phyloP scores from a whole-genome alignment of 768 basidiomycete genomes.

The Kwoniella sp. region DNA sequence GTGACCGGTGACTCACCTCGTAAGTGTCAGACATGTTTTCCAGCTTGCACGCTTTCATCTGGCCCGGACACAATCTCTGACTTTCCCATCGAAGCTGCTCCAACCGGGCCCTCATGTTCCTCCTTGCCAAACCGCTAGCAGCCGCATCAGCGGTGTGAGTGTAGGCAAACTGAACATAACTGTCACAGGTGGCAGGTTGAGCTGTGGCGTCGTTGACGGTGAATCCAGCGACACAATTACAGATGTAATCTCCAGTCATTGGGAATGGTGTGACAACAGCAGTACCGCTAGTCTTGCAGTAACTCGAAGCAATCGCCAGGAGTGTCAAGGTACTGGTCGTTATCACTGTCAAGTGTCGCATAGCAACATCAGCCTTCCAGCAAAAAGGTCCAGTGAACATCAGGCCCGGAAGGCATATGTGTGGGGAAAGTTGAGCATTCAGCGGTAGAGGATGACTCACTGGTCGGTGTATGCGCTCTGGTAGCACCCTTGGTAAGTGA shows the following conservation, averaged over 20 bases:
- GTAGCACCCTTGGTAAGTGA: conserved; percentile 9
- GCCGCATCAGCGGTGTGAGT: conserved; percentile 6
- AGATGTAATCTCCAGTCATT: not conserved
- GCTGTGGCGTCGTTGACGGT: not conserved
- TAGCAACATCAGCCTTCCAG: no score
- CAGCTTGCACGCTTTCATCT: conserved; percentile 11
- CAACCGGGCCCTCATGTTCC: conserved; percentile 1
- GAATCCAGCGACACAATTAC: conserved; percentile 2
- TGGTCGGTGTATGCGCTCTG: conserved; percentile 3
- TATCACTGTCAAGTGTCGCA: no score
- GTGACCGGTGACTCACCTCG: conserved; percentile 12
- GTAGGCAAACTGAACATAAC: conserved; percentile 9
- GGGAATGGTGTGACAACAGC: not conserved
- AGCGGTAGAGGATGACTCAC: not conserved
- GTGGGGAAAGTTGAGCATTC: no score
- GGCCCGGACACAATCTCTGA: conserved; percentile 12
- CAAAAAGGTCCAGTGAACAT: no score
- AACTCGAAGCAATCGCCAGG: conserved; percentile 2
- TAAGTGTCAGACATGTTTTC: conserved; percentile 3
- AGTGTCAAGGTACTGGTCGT: not conserved
- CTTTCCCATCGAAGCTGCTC: conserved; percentile 1
- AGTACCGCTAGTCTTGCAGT: conserved; percentile 4
- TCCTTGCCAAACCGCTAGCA: conserved; percentile 14
- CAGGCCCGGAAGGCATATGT: no score
- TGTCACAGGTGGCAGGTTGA: not conserved